Evolutionary conservation across 495 filamentous ascomycete genomes (phyloP).

Genomic region (Penicillium manginii): DNA sequence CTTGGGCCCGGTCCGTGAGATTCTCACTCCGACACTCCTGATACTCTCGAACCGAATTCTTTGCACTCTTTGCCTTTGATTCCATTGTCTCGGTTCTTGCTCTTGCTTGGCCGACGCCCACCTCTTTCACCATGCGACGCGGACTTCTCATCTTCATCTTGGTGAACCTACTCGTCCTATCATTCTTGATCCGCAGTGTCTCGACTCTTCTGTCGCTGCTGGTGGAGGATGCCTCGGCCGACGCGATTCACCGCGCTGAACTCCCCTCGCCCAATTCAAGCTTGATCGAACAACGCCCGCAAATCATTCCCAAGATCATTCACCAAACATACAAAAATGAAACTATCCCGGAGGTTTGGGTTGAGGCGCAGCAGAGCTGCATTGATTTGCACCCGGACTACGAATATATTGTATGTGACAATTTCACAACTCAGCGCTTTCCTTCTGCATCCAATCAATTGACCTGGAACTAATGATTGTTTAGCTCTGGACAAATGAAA

Average conservation of each 20-base stretch:
- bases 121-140: constrained; percentile 58
- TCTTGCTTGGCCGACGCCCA: constrained; percentile 2
- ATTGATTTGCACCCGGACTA: constrained; percentile 76
- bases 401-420: constrained; percentile 71
- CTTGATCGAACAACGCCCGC: constrained; percentile 59
- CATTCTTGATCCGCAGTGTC: constrained; percentile 63
- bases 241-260: constrained; percentile 66
- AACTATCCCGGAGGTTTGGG: constrained; percentile 75
- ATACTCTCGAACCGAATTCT: background rate
- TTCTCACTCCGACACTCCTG: background rate
- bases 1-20: constrained; percentile 6
- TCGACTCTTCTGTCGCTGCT: constrained; percentile 67
- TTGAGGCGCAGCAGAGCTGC: constrained; percentile 72
- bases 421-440: too few species aligned
- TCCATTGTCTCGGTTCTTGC: constrained; percentile 3
- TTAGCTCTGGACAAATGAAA: constrained; percentile 86
- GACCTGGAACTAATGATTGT: constrained; percentile 20
- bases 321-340: constrained; percentile 87
- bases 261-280: constrained; percentile 67
- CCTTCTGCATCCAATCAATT: too few species aligned
- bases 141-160: constrained; percentile 66
- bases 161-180: constrained; percentile 61
- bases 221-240: constrained; percentile 66
- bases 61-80: background rate
- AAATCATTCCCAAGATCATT: constrained; percentile 85